Base-by-base conservation (phyloP, 495 filamentous ascomycete genomes). In the Pseudomonodictys pantanalensis region DNA sequence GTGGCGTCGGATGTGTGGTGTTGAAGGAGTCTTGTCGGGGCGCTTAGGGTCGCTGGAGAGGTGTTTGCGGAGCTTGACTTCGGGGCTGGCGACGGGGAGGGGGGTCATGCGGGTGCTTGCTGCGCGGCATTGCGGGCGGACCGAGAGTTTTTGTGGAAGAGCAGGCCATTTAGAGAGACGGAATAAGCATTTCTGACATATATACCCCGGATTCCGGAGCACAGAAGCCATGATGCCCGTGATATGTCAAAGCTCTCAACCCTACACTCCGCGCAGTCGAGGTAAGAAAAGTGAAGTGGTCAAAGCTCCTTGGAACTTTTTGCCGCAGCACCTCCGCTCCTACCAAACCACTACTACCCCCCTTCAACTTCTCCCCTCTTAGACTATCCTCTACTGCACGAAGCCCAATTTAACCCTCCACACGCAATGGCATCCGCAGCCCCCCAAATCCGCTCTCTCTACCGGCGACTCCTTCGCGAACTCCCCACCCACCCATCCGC, bases 391-490 rank as follows among this genome's bases (percentile, higher is more conserved):
- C 17, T 41, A 42, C 35, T 28, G 11, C 20, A 11, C 10, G 3
- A 23, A 25, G 24, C 54, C 8, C 54, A 47, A 49, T 49, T 17
- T 24, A 24, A 9, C 20, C 17, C 43, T 18, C 0, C 26, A 11
- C 29, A 11, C 11, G 46, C 20, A 43, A 57, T 58, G 55, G 4
- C 55, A 50, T 25, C 52, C 52, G 30, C 68, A 72, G 52, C 48
- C 68, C 48, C 62, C 75, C 28, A 81, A 67, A 72, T 87, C 46
- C 89, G 88, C 69, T 83, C 89, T 42, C 78, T 95, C 69, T 98
- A 98, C 79, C 89, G 93, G 66, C 80, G 85, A 20, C 78, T 98
- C 72, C 89, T 97, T 52, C 89, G 91, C 73, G 92, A 97, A 76
- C 85, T 97, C 26, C 92, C 93, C 18, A 82, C 86, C 42, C 84